These are phyloP conservation scores for Dalbergia cochinchinensis DNA, from an alignment of 306 rosid genomes.

Conservation along the genomic window DNA sequence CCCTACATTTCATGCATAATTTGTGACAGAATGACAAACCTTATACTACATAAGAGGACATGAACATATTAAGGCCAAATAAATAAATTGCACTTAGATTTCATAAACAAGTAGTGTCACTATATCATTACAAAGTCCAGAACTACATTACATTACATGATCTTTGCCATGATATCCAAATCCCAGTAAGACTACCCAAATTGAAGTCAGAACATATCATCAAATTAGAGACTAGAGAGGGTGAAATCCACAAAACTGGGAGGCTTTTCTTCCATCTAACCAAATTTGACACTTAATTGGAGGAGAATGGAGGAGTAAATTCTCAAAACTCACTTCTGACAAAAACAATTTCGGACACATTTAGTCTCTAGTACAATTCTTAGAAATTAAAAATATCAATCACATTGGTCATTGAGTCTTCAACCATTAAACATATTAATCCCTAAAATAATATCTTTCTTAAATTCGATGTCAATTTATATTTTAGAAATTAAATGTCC, in stretches of 20 bases:
- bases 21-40: too few species aligned
- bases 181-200: not conserved
- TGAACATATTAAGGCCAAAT: not conserved
- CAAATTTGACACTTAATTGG: not conserved
- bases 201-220: not conserved
- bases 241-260: not conserved
- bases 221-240: not conserved
- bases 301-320: not conserved
- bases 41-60: not conserved
- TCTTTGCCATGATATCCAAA: not conserved
- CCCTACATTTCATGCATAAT: too few species aligned
- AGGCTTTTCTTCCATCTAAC: not conserved
- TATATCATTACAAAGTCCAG: not conserved
- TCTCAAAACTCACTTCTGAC: not conserved
- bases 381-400: too few species aligned
- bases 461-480: too few species aligned
- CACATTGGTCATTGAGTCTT: not conserved
- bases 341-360: not conserved
- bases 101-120: not conserved
- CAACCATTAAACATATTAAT: too few species aligned
- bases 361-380: not conserved
- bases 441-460: too few species aligned
- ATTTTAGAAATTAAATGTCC: not conserved
- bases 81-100: not conserved
- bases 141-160: not conserved